A percentile compares a stretch with the other conserved stretches of the same genome.
phyloP scores from a whole-genome alignment of 2,329 filamentous ascomycete species.

The Alternaria ethzedia region DNA sequence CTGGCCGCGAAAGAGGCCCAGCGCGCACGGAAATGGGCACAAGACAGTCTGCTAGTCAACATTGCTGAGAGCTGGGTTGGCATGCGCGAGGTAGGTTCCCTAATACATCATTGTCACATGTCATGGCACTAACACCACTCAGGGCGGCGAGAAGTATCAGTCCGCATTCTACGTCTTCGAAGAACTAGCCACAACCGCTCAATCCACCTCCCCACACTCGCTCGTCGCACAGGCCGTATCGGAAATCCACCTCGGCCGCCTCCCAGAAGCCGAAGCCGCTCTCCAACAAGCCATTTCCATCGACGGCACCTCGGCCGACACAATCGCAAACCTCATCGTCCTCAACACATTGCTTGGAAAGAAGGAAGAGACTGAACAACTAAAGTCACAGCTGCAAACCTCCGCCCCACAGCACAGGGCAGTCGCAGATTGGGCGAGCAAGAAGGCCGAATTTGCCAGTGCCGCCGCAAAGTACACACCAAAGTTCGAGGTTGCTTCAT shows the following conservation, averaged over 20 bases:
- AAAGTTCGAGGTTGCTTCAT: constrained; percentile 67
- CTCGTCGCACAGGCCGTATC: constrained; percentile 88
- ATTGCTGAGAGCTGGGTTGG: constrained; percentile 95
- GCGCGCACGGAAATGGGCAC: constrained; percentile 88
- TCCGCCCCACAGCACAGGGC: constrained; percentile 72
- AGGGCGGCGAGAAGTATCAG: constrained; percentile 96
- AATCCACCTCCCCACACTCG: constrained; percentile 75
- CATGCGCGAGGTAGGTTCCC: constrained; percentile 72
- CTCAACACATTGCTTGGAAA: constrained; percentile 79
- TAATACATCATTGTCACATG: too few relatives aligned
- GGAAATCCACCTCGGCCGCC: constrained; percentile 86
- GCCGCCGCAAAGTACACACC: constrained; percentile 86
- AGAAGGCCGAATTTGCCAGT: constrained; percentile 85
- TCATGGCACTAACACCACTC: constrained; percentile 23
- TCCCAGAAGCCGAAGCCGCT: constrained; percentile 87
- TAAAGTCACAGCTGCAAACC: constrained; percentile 60
- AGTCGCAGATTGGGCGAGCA: constrained; percentile 77
- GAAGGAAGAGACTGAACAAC: constrained; percentile 62
- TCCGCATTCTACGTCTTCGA: constrained; percentile 98
- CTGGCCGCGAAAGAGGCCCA: constrained; percentile 88
- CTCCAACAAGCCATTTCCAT: constrained; percentile 80
- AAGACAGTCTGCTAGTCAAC: constrained; percentile 93
- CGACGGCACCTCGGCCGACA: constrained; percentile 72
- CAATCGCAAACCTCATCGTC: constrained; percentile 83
- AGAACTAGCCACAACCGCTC: constrained; percentile 87